Evolutionary conservation across 306 rosid genomes (phyloP).

Genomic region (Carpinus viminea): DNA sequence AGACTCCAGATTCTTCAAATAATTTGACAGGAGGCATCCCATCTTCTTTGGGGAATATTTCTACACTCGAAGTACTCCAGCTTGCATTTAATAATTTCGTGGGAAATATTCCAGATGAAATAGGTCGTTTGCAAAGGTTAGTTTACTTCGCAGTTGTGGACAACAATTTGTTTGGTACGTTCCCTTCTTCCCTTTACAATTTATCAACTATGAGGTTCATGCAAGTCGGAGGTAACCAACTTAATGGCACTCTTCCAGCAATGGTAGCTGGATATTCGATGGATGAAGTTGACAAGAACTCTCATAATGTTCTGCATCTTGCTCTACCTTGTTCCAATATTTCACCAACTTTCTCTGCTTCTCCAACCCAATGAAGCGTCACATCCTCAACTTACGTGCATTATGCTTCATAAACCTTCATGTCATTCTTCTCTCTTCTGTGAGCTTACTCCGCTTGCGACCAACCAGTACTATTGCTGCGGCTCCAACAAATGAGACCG

Average conservation of each 20-base stretch:
- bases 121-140: conserved; percentile 18
- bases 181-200: conserved; percentile 38
- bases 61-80: not conserved
- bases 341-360: too few species aligned
- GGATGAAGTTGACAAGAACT: too few species aligned
- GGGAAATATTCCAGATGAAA: conserved; percentile 34
- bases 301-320: too few species aligned
- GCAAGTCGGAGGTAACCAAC: not conserved
- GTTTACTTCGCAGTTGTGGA: accelerated
- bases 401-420: too few species aligned
- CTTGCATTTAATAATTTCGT: conserved; percentile 1
- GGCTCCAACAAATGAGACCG: conserved; percentile 17
- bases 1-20: not conserved
- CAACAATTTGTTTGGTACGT: conserved; percentile 28
- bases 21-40: conserved; percentile 38
- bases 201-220: conserved; percentile 30
- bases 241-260: conserved; percentile 39
- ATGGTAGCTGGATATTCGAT: too few species aligned
- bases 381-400: too few species aligned
- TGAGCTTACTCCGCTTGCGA: too few species aligned
- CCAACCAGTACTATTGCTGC: not conserved
- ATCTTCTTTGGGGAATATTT: conserved; percentile 35
- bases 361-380: too few species aligned
- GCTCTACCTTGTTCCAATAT: too few species aligned
- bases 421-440: too few species aligned